Base-by-base conservation (phyloP, 2,329 filamentous ascomycete species). In the Helicocarpus griseus region DNA sequence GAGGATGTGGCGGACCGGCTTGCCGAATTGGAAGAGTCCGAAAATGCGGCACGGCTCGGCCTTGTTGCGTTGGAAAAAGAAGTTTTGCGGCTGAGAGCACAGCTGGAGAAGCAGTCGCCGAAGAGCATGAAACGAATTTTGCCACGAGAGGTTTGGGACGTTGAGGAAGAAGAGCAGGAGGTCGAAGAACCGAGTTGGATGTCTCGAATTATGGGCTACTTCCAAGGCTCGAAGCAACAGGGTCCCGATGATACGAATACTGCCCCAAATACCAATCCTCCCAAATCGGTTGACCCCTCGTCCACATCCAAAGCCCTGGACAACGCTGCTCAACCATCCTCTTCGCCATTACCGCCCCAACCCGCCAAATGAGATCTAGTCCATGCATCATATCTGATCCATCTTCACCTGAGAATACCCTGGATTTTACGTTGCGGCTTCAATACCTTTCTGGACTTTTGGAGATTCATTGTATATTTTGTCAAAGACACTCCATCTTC, bases 1-100 rank as follows among this genome's bases (percentile, higher is more conserved):
- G 80, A 83, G 51, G 78, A 81, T 54, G 77, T 86, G 3, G 73
- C 76, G 1, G 80, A 82, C 51, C 71, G 80, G 21, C 60, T 86
- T 11, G 73, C 74, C 40, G 76, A 79, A 53, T 63, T 85, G 2
- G 79, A 83, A 62, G 69, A 76, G 51, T 73, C 70, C 1, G 71
- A 75, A 52, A 68, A 65, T 50, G 61, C 66, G 7, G 61, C 68
- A 3, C 63, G 70, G 35, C 61, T 61, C 52, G 70, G 71, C 9
- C 57, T 76, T 38, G 62, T 72, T 7, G 65, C 69, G 9, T 54
- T 77, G 39, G 74, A 77, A 57, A 72, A 70, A 49, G 73, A 76
- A 58, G 54, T 75, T 19, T 52, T 76, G 8, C 61, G 64, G 17
- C 60, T 73, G 33, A 68, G 67, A 51, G 65, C 65, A 9, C 69